Conservation (phyloP, 2,329 filamentous ascomycete species). For the Emergomyces orientalis region DNA sequence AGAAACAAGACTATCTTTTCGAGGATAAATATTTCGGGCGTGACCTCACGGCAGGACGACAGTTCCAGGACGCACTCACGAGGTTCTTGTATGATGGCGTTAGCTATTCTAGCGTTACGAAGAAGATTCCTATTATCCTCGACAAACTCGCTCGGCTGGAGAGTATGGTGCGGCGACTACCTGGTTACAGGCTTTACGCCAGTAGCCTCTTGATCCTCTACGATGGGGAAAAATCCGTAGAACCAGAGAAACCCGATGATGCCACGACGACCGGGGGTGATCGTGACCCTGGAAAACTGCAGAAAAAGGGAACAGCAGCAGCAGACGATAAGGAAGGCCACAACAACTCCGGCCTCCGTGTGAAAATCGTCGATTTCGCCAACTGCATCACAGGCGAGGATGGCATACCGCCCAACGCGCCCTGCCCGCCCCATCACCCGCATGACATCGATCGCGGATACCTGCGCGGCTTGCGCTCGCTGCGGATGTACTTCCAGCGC, state of each 20-base stretch:
- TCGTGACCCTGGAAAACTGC: neutral
- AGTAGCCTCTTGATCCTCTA: slow-evolving; percentile 93
- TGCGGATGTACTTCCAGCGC: slow-evolving; percentile 74
- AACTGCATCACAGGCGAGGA: slow-evolving; percentile 92
- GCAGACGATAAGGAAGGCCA: slow-evolving; percentile 27
- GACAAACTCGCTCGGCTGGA: slow-evolving; percentile 77
- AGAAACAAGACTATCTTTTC: slow-evolving; percentile 77
- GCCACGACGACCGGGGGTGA: slow-evolving; percentile 21
- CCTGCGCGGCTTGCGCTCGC: slow-evolving; percentile 67
- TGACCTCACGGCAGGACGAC: slow-evolving; percentile 71
- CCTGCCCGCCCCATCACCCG: slow-evolving; percentile 73
- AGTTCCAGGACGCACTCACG: slow-evolving; percentile 81
- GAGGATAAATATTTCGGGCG: slow-evolving; percentile 97
- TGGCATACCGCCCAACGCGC: slow-evolving; percentile 44
- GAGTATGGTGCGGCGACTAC: slow-evolving; percentile 66
- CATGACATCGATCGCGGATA: slow-evolving; percentile 80
- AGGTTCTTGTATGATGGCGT: slow-evolving; percentile 87
- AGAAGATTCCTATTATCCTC: slow-evolving; percentile 80
- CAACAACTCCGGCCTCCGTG: slow-evolving; percentile 47
- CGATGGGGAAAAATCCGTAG: slow-evolving; percentile 55
- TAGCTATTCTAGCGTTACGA: slow-evolving; percentile 66
- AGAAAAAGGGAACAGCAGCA: neutral
- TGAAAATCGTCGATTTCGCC: slow-evolving; percentile 97
- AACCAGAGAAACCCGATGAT: slow-evolving; percentile 17
- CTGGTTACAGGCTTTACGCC: slow-evolving; percentile 89